A percentile compares a stretch with the other conserved stretches of the same genome.
These are phyloP conservation scores for Debaryomyces tyrocola DNA, from an alignment of 805 yeast genomes.

Conservation along the genomic window DNA sequence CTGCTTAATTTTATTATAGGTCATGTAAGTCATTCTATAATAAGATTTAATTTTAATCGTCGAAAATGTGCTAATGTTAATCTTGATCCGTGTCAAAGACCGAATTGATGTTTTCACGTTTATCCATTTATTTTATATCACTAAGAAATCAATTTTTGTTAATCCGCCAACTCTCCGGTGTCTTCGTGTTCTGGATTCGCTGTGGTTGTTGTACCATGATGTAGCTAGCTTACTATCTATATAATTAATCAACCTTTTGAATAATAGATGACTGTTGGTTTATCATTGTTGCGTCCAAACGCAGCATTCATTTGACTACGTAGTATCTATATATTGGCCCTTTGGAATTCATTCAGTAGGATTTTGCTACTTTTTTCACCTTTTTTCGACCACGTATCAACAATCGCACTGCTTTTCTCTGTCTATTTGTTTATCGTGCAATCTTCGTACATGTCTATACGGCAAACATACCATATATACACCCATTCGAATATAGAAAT, in stretches of 20 bases:
- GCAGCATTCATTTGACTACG: too few relatives aligned
- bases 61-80: neutral
- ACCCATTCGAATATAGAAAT: too few relatives aligned
- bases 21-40: neutral
- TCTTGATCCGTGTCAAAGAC: neutral
- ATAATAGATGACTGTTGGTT: constrained; percentile 4
- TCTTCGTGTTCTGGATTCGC: too few relatives aligned
- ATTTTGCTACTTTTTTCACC: too few relatives aligned
- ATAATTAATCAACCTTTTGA: constrained; percentile 3
- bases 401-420: neutral
- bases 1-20: constrained; percentile 3
- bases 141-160: neutral
- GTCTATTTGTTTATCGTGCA: too few relatives aligned
- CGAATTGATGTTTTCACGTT: neutral
- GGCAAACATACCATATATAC: too few relatives aligned
- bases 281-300: neutral
- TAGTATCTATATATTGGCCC: too few relatives aligned
- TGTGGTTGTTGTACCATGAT: neutral
- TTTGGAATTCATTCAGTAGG: too few relatives aligned
- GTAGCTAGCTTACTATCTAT: neutral
- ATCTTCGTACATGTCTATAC: too few relatives aligned
- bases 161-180: neutral
- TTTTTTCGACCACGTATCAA: neutral
- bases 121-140: neutral
- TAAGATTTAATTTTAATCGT: neutral